Evolutionary conservation across 176 grass and related monocot genomes (phyloP).

Genomic region (Themeda triandra): DNA sequence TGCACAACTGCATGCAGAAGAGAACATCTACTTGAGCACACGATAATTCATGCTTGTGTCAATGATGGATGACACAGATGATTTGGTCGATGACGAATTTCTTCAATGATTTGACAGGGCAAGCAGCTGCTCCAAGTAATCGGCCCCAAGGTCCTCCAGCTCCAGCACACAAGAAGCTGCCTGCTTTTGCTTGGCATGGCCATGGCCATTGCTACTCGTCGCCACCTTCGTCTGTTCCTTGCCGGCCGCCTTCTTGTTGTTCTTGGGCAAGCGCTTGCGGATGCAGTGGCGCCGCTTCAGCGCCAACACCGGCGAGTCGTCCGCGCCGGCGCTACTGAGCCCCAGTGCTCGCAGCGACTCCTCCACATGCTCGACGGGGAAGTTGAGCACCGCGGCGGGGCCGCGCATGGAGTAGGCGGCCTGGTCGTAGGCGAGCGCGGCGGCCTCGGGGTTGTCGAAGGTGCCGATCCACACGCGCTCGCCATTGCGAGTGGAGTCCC

Average conservation of each 20-base stretch:
- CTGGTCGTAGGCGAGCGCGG: conserved; percentile 63
- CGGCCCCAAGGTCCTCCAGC: conserved; percentile 43
- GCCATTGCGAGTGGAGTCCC: conserved; percentile 55
- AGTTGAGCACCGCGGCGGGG: conserved; percentile 53
- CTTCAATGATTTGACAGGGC: background rate
- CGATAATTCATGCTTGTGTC: background rate
- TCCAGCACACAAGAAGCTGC: conserved; percentile 29
- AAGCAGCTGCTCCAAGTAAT: conserved; percentile 59
- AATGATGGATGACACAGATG: background rate
- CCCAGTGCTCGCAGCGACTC: conserved; percentile 42
- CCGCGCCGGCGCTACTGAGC: background rate
- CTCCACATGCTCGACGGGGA: conserved; percentile 41
- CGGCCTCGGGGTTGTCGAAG: conserved; percentile 50
- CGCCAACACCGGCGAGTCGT: conserved; percentile 32
- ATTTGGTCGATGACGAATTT: background rate
- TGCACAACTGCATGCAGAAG: background rate
- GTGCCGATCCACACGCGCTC: conserved; percentile 62
- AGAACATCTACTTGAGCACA: background rate
- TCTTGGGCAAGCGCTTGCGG: conserved; percentile 28
- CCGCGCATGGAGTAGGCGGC: conserved; percentile 54
- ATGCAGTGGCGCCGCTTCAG: conserved; percentile 57
- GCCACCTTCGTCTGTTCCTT: background rate
- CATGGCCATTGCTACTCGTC: background rate
- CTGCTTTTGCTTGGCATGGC: background rate
- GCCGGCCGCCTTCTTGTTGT: background rate